Percentiles rank a stretch among this genome's conserved stretches.
phyloP scores from a whole-genome alignment of 2,329 filamentous ascomycete genomes.

The Exserohilum rostratum region DNA sequence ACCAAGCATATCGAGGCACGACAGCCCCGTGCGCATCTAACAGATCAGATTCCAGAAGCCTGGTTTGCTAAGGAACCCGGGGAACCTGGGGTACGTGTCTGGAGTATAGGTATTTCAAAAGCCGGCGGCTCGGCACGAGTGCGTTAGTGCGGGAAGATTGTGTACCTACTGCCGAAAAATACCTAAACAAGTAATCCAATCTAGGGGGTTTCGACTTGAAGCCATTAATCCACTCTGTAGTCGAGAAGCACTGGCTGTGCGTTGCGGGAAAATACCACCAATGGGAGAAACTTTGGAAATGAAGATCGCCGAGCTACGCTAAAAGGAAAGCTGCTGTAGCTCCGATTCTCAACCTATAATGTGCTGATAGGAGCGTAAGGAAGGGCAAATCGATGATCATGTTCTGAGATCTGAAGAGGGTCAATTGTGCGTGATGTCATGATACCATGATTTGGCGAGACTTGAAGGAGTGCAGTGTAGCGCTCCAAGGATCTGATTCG shows the following conservation, averaged over 20 bases:
- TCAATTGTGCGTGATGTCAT: neutral
- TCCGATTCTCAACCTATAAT: neutral
- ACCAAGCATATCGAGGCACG: constrained; percentile 24
- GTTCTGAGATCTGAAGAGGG: neutral
- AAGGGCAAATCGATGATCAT: neutral
- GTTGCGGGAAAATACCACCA: constrained; percentile 28
- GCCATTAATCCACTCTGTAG: constrained; percentile 22
- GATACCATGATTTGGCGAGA: neutral
- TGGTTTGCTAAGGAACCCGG: constrained; percentile 6
- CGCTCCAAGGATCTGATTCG: neutral
- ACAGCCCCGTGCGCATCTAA: constrained; percentile 8
- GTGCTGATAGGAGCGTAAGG: neutral
- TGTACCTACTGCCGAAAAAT: neutral
- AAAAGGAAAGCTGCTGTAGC: neutral
- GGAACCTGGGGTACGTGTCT: constrained; percentile 11
- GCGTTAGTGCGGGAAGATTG: constrained; percentile 12
- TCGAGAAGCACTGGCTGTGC: constrained; percentile 24
- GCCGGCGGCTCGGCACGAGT: constrained; percentile 6
- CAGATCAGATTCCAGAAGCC: constrained; percentile 5
- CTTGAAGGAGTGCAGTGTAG: neutral
- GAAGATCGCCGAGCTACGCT: neutral
- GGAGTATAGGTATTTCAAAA: constrained; percentile 1
- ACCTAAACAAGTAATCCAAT: constrained; percentile 18
- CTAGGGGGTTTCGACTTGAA: constrained; percentile 12
- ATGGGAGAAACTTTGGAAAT: constrained; percentile 21